Evolutionary conservation across 2,329 filamentous ascomycete genomes (phyloP), one percentile per base, ranked within the genome.

Genomic region (Acephala macrosclerotiorum): DNA sequence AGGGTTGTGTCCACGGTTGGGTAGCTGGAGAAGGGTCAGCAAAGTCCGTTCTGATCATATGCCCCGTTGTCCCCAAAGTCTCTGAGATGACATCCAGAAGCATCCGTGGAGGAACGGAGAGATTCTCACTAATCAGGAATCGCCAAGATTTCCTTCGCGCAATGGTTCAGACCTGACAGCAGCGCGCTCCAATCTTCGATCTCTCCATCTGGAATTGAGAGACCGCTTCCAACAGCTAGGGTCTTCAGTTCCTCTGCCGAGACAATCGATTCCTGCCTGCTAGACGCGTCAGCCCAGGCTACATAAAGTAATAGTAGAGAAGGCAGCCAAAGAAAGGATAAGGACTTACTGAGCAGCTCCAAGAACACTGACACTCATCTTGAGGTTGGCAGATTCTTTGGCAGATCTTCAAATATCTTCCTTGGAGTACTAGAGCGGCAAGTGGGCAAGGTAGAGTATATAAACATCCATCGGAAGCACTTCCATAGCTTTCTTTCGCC

Each of bases 101-200:
- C 29, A 4, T 33, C 29, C 9, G 29, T 9, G 4, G 9, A 33
- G 9, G 4, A 9, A 33, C 29, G 9, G 9, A 33, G 29, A 33
- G 9, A 4, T 33, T 5, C 29, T 33, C 29, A 33, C 29, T 73
- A 74, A 60, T 73, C 72, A 1, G 64, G 62, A 18, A 71, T 49
- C 0, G 51, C 35, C 20, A 72, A 67, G 45, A 71, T 70, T 40
- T 70, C 67, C 61, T 72, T 70, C 1, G 71, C 67, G 61, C 64
- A 72, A 59, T 71, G 63, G 58, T 72, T 72, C 6, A 74, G 56
- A 29, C 70, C 68, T 29, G 67, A 64, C 22, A 73, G 64, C 4
- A 73, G 66, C 3, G 49, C 61, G 18, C 59, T 60, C 67, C 68
- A 72, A 36, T 74, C 72, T 40, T 35, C 18, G 53, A 71, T 51